These are phyloP conservation scores for Rubus parviflorus DNA, from an alignment of 306 rosid species.

Conservation along the genomic window DNA sequence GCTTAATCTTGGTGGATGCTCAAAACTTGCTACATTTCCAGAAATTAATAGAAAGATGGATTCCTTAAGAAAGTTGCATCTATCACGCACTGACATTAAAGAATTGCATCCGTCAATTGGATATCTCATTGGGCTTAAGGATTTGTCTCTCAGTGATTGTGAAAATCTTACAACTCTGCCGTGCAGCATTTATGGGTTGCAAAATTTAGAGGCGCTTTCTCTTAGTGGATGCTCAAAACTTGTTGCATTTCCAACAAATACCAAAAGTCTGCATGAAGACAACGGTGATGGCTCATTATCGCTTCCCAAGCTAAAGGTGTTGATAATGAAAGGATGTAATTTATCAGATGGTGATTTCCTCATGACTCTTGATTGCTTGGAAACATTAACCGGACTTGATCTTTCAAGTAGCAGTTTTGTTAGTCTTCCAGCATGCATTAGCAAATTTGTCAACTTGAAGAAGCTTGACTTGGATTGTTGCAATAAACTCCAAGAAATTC, in stretches of 20 bases:
- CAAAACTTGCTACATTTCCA: not conserved
- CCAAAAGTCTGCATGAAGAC: not conserved
- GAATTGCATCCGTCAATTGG: not conserved
- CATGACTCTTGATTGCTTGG: not conserved
- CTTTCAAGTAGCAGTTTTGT: not conserved
- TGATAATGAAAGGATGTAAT: not conserved
- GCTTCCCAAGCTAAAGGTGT: not conserved
- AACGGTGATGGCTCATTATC: not conserved
- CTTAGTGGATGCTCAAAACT: not conserved
- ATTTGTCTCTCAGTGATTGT: rapidly evolving
- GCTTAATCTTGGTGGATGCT: no score
- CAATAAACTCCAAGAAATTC: no score
- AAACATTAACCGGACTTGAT: not conserved
- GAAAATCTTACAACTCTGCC: not conserved
- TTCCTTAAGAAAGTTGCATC: not conserved
- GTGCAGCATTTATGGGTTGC: not conserved
- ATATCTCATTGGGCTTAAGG: not conserved
- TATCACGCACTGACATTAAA: no score
- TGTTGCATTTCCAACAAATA: not conserved
- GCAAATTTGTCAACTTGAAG: not conserved
- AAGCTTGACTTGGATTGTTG: rapidly evolving
- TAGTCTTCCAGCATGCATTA: not conserved
- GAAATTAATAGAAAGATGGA: not conserved
- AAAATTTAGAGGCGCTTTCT: not conserved
- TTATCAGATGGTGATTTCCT: not conserved